Base-by-base conservation (phyloP, 176 grass and related monocot genomes). In the Oryza meridionalis region DNA sequence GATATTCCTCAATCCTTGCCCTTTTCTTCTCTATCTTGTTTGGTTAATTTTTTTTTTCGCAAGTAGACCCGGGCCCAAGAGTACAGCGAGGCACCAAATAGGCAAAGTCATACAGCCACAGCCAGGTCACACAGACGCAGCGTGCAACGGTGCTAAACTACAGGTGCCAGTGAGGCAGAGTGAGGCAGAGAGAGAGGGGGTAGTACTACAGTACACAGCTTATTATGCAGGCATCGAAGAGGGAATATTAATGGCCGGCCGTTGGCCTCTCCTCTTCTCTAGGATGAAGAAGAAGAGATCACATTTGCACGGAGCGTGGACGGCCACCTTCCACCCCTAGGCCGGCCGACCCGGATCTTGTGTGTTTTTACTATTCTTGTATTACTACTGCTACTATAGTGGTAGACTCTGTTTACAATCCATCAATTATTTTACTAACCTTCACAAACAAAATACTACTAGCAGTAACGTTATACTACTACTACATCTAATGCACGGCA, bases 131-230 rank as follows among this genome's bases (percentile, higher is more conserved):
- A 31, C 11, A 62, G 9, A 24, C 7, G 12, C 55, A 22, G 58
- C 65, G 26, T 67, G 65, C 58, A 62, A 62, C 27, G 25, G 65
- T 27, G 67, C 29, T 21, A 35, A 5, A 4, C 73, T 9, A 29
- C 71, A 53, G 72, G 26, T 55, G 72, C 82, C 72, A 76, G 71
- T 7, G 26, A 83, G 42, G 70, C 70, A 74, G 69, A 82, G 70
- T 74, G 81, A 65, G 70, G 44, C 0, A 45, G 31, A 2, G 32
- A 8, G 4, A 32, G 17, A 69, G 4, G 2, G 29, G 29, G 29
- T 31, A 31, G 29, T 3, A 40, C 32, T 72, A 15, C 38, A 40
- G 38, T 40, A 40, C 58, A 83, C 81, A 83, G 4, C 59, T 83
- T 83, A 67, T 32, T 21, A 83, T 50, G 71, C 43, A 49, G 58